Evolutionary conservation across 2,329 filamentous ascomycete species (phyloP), one percentile per base, ranked within the genome.

Genomic region (Neonectria punicea): DNA sequence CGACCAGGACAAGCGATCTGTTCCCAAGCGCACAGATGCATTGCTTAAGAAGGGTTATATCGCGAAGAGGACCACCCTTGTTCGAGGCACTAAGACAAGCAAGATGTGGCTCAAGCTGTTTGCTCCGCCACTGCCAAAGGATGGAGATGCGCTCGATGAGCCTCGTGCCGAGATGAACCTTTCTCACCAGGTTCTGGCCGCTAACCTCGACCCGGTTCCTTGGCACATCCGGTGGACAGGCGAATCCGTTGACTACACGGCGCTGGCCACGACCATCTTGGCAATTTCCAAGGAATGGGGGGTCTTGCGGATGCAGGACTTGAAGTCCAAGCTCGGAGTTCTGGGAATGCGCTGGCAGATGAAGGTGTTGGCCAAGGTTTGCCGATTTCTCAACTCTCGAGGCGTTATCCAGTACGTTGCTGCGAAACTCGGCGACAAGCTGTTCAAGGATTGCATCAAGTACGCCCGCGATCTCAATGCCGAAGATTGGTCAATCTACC

Each of bases 371-470:
- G 85, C 87, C 8, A 88, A 87, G 69, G 84, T 85, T 14, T 87
- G 85, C 51, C 83, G 88, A 16, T 87, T 87, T 70, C 82, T 89
- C 65, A 86, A 86, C 22, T 81, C 83, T 25, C 80, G 85, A 51
- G 88, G 87, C 6, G 82, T 86, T 30, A 80, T 89, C 20, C 83
- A 84, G 51, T 89, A 87, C 67, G 85, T 88, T 3, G 86, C 86
- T 4, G 87, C 87, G 5, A 84, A 83, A 41, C 84, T 88, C 11
- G 80, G 82, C 16, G 81, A 83, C 36, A 83, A 83, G 59, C 78
- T 89, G 6, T 89, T 86, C 78, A 89, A 88, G 68, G 87, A 90
- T 69, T 90, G 88, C 69, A 81, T 90, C 66, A 87, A 87, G 67
- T 89, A 85, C 61, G 77, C 85, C 51, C 81, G 87, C 49, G 86